Evolutionary conservation across 2,329 filamentous ascomycete species (phyloP), one percentile per base, ranked within the genome.

Genomic region (Colletotrichum liriopes): DNA sequence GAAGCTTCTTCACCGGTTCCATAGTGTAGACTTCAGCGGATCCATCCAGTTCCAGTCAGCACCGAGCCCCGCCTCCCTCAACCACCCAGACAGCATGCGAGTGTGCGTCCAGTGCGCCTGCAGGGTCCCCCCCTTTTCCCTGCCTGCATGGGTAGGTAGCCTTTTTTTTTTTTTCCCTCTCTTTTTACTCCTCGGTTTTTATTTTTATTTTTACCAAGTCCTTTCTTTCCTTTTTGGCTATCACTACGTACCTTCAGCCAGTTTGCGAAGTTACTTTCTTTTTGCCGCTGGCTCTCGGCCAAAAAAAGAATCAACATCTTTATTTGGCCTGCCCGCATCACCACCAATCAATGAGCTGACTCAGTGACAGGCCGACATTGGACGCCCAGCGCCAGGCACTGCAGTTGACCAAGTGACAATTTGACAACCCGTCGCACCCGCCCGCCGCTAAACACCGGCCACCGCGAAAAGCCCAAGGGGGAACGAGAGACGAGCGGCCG

Each of bases 101-200:
- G 23, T 26, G 23, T 26, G 1, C 23, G 23, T 26, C 23, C 23
- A 26, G 23, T 26, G 23, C 61, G 26, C 20, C 32, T 64, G 59
- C 69, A 72, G 45, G 69, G 69, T 29, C 51, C 16, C 69, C 69
- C 59, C 69, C 52, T 49, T 58, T 68, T 64, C 51, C n/a, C 26
- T 64, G 59, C 59, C 9, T 23, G n/a, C 41, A 1, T 26, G 23
- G 23, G 23, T 26, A 26, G 23, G 23, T 26, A 4, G 5, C 23
- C 41, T 52, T 61, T 58, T 35, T 29, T 61, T 58, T 35, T 29
- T 49, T 54, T 35, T n/a, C 29, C 16, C 26, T 39, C 29, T 37
- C 23, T 26, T 1, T 26, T 26, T 26, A 2, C 23, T 26, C 23
- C 23, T 26, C 2, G 23, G 23, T 26, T 26, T 26, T 26, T 26